Percentiles rank a stretch among this genome's conserved stretches.
Conservation (phyloP, 345 rosid species). For the Gossypium raimondii region DNA sequence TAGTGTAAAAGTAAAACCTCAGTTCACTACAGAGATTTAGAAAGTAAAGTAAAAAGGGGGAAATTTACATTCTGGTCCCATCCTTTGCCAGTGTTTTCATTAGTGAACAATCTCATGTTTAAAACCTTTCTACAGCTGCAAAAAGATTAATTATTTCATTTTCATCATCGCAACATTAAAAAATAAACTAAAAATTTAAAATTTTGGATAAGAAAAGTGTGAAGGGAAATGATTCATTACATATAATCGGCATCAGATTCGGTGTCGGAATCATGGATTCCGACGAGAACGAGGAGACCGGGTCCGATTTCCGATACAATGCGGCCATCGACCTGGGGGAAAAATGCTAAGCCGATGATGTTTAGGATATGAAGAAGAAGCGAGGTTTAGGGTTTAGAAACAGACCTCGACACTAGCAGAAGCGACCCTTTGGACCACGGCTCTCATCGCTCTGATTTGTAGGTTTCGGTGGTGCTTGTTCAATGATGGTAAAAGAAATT, state of each 20-base stretch:
- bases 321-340: constrained; percentile 61
- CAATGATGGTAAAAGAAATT: background rate
- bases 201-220: background rate
- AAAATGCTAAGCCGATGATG: background rate
- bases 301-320: constrained; percentile 80
- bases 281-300: constrained; percentile 77
- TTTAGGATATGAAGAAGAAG: background rate
- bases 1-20: background rate
- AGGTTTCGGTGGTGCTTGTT: constrained; percentile 12
- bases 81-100: constrained; percentile 67
- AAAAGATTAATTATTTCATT: background rate
- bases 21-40: background rate
- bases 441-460: constrained; percentile 70
- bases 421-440: constrained; percentile 73
- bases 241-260: constrained; percentile 76
- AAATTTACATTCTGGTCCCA: constrained; percentile 81
- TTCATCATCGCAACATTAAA: background rate
- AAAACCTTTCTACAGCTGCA: constrained; percentile 79
- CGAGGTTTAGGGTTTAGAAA: background rate
- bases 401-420: constrained; percentile 59
- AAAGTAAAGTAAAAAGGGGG: background rate
- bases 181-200: background rate
- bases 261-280: constrained; percentile 75
- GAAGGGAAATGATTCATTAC: constrained; percentile 25
- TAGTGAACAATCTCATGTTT: constrained; percentile 83